Evolutionary conservation across 2,329 filamentous ascomycete genomes (phyloP).

Genomic region (Calonectria pseudoturangicola): DNA sequence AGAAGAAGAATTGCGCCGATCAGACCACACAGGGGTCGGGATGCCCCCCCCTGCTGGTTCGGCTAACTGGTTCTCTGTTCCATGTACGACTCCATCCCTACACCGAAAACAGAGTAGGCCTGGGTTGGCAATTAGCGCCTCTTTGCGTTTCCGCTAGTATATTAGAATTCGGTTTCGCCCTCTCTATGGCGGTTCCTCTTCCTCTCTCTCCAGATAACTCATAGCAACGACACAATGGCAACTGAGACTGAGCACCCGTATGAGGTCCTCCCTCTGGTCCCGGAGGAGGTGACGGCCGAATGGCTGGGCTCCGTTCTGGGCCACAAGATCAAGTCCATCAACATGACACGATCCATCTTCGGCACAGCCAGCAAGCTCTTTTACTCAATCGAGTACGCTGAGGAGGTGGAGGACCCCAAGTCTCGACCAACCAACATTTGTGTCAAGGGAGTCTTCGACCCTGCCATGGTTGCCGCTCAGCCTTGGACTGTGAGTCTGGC

Average conservation of each 20-base stretch:
- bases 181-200: neutral
- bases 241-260: slow-evolving; percentile 7
- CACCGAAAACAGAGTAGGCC: slow-evolving; percentile 16
- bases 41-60: neutral
- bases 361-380: slow-evolving; percentile 27
- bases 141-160: neutral
- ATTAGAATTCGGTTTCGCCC: slow-evolving; percentile 4
- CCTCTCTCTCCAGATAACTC: neutral
- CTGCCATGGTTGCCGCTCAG: slow-evolving; percentile 54
- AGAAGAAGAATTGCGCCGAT: neutral
- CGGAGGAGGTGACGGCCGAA: slow-evolving; percentile 24
- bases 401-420: neutral
- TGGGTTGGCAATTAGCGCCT: neutral
- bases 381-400: slow-evolving; percentile 10
- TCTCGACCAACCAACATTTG: slow-evolving; percentile 19
- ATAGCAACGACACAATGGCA: neutral
- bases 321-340: slow-evolving; percentile 20
- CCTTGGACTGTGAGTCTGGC: slow-evolving; percentile 54
- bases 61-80: slow-evolving; percentile 17
- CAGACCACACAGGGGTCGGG: slow-evolving; percentile 9
- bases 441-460: slow-evolving; percentile 63
- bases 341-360: slow-evolving; percentile 25
- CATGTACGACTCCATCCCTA: slow-evolving; percentile 26
- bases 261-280: slow-evolving; percentile 9
- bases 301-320: slow-evolving; percentile 20